Conservation (phyloP, 805 yeast genomes). For the Barnettozyma sp. region DNA sequence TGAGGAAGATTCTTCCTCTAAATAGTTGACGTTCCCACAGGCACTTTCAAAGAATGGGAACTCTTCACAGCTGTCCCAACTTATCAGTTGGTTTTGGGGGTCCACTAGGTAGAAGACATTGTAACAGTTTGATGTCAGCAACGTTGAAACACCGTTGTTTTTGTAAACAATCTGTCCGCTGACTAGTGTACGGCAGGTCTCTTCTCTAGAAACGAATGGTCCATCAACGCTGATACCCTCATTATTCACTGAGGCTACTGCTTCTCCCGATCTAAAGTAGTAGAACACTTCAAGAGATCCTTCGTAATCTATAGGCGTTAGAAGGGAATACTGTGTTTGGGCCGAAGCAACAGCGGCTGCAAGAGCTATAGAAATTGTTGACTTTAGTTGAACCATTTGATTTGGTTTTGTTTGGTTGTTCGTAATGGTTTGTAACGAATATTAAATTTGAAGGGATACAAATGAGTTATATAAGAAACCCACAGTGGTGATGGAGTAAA, state of each 20-base stretch:
- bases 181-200: conserved; percentile 12
- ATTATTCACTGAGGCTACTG: conserved; percentile 5
- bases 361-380: conserved; percentile 5
- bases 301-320: conserved; percentile 15
- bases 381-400: conserved; percentile 9
- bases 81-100: conserved; percentile 9
- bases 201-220: conserved; percentile 10
- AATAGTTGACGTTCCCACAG: conserved; percentile 10
- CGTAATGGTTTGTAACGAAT: not conserved
- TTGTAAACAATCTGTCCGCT: conserved; percentile 21
- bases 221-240: conserved; percentile 18
- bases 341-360: conserved; percentile 21
- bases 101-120: conserved; percentile 20
- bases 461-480: conserved; percentile 1
- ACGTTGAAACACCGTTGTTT: conserved; percentile 10
- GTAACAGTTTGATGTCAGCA: conserved; percentile 22
- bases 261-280: conserved; percentile 19
- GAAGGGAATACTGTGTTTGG: conserved; percentile 8
- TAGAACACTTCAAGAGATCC: conserved; percentile 16
- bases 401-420: not conserved
- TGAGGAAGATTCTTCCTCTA: not conserved
- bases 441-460: not conserved
- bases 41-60: conserved; percentile 20
- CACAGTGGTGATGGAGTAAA: not conserved
- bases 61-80: conserved; percentile 23